Evolutionary conservation across 495 filamentous ascomycete genomes (phyloP).

Genomic region (Xylaria bambusicola): DNA sequence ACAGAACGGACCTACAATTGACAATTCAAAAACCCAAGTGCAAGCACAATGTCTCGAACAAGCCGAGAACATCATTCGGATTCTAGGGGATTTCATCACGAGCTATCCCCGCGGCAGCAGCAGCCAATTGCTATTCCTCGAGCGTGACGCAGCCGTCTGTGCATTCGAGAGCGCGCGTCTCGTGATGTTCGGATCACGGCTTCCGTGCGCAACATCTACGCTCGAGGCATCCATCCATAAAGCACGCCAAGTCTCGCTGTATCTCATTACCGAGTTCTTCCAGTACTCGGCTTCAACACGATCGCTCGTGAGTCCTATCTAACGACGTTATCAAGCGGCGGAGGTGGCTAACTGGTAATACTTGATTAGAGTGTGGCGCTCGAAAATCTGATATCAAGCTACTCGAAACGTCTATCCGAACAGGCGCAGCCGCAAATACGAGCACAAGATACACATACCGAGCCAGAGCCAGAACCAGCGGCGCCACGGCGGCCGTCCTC

Average conservation of each 20-base stretch:
- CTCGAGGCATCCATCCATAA: slow-evolving; percentile 26
- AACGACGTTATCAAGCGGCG: no score
- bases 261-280: slow-evolving; percentile 30
- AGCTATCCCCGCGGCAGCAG: slow-evolving; percentile 9
- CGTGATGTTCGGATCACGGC: slow-evolving; percentile 30
- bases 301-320: slow-evolving; percentile 24
- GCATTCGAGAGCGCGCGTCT: slow-evolving; percentile 32
- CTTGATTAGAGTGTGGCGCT: slow-evolving; percentile 24
- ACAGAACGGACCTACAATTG: not conserved
- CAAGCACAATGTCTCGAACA: slow-evolving; percentile 32
- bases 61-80: slow-evolving; percentile 30
- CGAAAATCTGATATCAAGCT: slow-evolving; percentile 27
- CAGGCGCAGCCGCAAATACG: slow-evolving; percentile 18
- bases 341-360: no score
- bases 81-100: slow-evolving; percentile 26
- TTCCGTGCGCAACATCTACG: slow-evolving; percentile 21
- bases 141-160: slow-evolving; percentile 31
- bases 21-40: slow-evolving; percentile 1
- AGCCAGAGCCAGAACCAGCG: slow-evolving; percentile 23
- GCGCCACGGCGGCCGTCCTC: slow-evolving; percentile 15
- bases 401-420: slow-evolving; percentile 24
- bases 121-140: slow-evolving; percentile 19
- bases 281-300: slow-evolving; percentile 29
- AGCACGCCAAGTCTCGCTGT: slow-evolving; percentile 20
- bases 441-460: slow-evolving; percentile 13